Conservation (phyloP, 1,284 basidiomycete genomes). For the Cronartium ribicola region DNA sequence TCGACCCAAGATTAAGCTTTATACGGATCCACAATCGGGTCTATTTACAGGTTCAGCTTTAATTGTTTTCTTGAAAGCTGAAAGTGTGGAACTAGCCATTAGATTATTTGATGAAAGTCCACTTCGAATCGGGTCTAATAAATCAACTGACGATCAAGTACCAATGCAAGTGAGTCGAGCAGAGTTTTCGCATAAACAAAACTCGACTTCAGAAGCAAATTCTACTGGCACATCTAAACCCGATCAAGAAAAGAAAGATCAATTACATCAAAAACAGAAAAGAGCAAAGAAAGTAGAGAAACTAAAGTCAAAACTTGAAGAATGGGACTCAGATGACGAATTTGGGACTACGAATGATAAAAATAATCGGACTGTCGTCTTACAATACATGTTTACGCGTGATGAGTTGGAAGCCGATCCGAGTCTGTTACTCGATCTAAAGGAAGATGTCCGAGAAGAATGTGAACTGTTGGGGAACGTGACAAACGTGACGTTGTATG, state of each 20-base stretch:
- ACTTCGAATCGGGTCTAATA: conserved; percentile 77
- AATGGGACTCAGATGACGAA: conserved; percentile 72
- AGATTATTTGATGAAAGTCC: conserved; percentile 88
- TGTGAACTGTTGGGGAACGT: conserved; percentile 87
- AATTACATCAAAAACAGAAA: conserved; percentile 61
- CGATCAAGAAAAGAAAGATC: not conserved
- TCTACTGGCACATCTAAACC: not conserved
- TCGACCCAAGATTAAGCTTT: conserved; percentile 85
- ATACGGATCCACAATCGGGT: conserved; percentile 74
- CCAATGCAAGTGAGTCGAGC: conserved; percentile 79
- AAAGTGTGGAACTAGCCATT: conserved; percentile 79
- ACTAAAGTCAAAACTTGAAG: conserved; percentile 80
- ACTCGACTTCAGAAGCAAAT: not conserved
- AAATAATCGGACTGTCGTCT: conserved; percentile 70
- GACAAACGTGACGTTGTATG: conserved; percentile 92
- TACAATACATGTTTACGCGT: conserved; percentile 91
- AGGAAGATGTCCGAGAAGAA: conserved; percentile 93
- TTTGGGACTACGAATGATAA: conserved; percentile 23
- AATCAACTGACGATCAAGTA: conserved; percentile 59
- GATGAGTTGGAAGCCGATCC: conserved; percentile 82
- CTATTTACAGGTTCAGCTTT: conserved; percentile 90
- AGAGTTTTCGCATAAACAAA: conserved; percentile 60
- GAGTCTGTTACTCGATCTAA: conserved; percentile 80
- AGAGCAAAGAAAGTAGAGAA: conserved; percentile 53
- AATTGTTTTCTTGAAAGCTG: conserved; percentile 96